phyloP scores from a whole-genome alignment of 179 eudicot species.

The Carnegiea gigantea region DNA sequence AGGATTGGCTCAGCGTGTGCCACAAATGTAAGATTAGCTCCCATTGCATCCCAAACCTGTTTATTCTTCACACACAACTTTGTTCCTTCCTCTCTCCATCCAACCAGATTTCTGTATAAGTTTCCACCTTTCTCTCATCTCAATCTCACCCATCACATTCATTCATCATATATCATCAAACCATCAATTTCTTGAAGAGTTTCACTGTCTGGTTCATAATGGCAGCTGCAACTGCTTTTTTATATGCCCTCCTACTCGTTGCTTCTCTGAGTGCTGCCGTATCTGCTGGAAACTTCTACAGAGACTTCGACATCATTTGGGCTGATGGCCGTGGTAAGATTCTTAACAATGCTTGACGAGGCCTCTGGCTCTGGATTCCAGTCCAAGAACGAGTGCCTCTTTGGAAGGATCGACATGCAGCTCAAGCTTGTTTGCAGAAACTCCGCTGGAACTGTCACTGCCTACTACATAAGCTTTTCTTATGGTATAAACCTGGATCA shows the following conservation, averaged over 20 bases:
- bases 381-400: conserved; percentile 28
- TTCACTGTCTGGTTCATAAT: not conserved
- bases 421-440: conserved; percentile 31
- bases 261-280: not conserved
- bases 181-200: not conserved
- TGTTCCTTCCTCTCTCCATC: conserved; percentile 7
- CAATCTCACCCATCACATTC: not conserved
- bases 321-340: conserved; percentile 29
- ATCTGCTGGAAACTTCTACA: conserved; percentile 19
- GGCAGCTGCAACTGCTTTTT: not conserved
- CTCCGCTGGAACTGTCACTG: conserved; percentile 34
- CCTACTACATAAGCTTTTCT: conserved; percentile 26
- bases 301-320: conserved; percentile 31
- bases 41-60: not conserved
- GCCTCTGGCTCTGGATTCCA: conserved; percentile 32
- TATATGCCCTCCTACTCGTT: not conserved
- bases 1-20: no score
- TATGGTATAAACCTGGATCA: not conserved
- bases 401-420: conserved; percentile 31
- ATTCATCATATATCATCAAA: not conserved
- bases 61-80: conserved; percentile 8
- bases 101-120: conserved; percentile 3
- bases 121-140: not conserved
- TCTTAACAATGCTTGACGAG: conserved; percentile 28
- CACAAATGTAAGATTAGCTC: no score